phyloP scores from a whole-genome alignment of 805 yeast genomes.

The Zygotorulaspora florentina region DNA sequence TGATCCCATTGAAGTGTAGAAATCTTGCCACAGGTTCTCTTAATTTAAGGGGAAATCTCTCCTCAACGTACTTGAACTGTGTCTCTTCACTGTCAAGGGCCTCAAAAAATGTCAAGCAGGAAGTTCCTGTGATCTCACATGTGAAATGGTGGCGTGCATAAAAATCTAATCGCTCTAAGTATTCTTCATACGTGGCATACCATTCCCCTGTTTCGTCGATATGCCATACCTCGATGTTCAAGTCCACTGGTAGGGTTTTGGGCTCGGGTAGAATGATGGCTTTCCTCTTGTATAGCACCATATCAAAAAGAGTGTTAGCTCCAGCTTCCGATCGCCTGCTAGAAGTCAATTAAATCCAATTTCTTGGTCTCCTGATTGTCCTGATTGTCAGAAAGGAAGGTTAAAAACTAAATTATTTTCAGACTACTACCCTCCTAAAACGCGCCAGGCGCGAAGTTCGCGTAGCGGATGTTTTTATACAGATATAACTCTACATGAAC shows the following conservation, averaged over 20 bases:
- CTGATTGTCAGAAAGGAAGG: background rate
- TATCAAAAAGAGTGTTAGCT: conserved; percentile 12
- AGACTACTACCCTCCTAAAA: too few relatives aligned
- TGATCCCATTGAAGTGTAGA: conserved; percentile 74
- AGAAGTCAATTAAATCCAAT: too few relatives aligned
- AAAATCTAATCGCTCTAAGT: conserved; percentile 66
- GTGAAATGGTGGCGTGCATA: conserved; percentile 76
- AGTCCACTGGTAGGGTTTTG: conserved; percentile 51
- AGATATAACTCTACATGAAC: too few relatives aligned
- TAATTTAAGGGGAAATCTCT: conserved; percentile 82
- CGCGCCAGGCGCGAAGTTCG: too few relatives aligned
- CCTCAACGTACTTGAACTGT: conserved; percentile 63
- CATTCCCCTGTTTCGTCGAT: conserved; percentile 87
- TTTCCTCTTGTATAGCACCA: conserved; percentile 77
- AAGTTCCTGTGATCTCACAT: conserved; percentile 93
- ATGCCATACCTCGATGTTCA: conserved; percentile 65
- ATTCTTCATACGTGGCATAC: conserved; percentile 74
- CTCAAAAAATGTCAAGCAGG: conserved; percentile 85
- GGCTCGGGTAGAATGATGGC: conserved; percentile 59
- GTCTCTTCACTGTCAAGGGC: conserved; percentile 73
- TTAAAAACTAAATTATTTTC: too few relatives aligned
- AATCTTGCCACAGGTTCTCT: conserved; percentile 87
- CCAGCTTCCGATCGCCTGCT: too few relatives aligned
- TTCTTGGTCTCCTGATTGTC: too few relatives aligned
- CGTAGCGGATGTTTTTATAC: too few relatives aligned